These are phyloP conservation scores for Rhizopus arrhizus DNA, from an alignment of 371 early-diverging fungal species.

Conservation along the genomic window DNA sequence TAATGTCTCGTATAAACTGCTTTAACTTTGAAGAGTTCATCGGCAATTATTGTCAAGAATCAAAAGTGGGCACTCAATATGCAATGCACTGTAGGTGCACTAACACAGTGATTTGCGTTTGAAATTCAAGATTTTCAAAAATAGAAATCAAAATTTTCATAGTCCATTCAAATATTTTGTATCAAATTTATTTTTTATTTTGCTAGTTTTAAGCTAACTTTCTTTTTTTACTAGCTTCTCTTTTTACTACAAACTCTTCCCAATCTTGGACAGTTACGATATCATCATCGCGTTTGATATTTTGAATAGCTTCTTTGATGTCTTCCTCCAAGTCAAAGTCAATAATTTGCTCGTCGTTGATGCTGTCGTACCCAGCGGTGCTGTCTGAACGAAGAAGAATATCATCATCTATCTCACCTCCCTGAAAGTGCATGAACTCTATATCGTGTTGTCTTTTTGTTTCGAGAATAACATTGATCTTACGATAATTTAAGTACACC, in stretches of 20 bases:
- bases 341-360: constrained; percentile 9
- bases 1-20: too few species aligned
- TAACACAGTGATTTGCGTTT: too few species aligned
- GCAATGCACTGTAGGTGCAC: too few species aligned
- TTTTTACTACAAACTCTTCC: constrained; percentile 24
- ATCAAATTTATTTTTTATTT: constrained; percentile 11
- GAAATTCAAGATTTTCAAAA: too few species aligned
- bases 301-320: constrained; percentile 20
- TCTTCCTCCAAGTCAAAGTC: constrained; percentile 19
- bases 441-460: constrained; percentile 15
- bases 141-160: too few species aligned
- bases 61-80: too few species aligned
- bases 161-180: too few species aligned
- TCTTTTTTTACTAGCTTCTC: constrained; percentile 13
- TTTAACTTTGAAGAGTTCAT: too few species aligned
- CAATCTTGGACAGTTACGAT: constrained; percentile 24
- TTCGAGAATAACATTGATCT: constrained; percentile 14
- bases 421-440: constrained; percentile 19
- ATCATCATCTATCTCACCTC: constrained; percentile 17
- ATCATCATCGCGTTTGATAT: constrained; percentile 21
- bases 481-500: constrained; percentile 15
- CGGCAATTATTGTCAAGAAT: too few species aligned
- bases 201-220: constrained; percentile 10
- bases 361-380: constrained; percentile 15
- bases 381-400: constrained; percentile 14